Evolutionary conservation across 768 basidiomycete species (phyloP), one percentile per base, ranked within the genome.

Genomic region (Tephrocybe sp.): DNA sequence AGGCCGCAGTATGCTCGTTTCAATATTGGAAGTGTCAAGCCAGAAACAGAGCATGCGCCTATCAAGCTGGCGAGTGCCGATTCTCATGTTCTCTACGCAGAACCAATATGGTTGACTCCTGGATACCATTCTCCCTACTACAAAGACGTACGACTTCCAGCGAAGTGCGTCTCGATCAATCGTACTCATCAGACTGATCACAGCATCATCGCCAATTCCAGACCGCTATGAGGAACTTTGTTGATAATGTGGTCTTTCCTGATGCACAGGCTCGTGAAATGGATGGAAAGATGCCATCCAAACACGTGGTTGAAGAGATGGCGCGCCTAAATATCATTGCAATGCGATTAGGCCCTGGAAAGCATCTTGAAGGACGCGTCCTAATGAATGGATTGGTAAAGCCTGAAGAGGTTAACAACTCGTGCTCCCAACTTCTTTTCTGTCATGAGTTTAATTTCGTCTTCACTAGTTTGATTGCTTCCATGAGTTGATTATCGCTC

Each of bases 281-380:
- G 52, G 86, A 87, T 57, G 91, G 92, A 24, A 92, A 94, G 68
- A 73, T 83, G 22, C 85, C 90, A 2, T 83, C 82, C 34, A 78
- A 83, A 61, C 63, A 71, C 36, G 84, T 94, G 18, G 74, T 91
- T 49, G 78, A 89, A 55, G 80, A 82, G 63, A 86, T 94, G 86
- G 72, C 70, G 42, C 67, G 61, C 49, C 54, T 63, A 27, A 64
- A 63, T 41, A 42, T 66, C 22, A 55, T 69, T 40, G 86, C 87
- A 4, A 93, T 95, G 92, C 78, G 90, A 18, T 64, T 92, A 51
- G 93, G 93, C 28, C 92, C 93, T 0, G 91, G 89, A 28, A 85
- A 87, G 60, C 92, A 94, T 59, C 69, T 95, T 35, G 77, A 89
- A 58, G 92, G 92, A 1, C 74, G 78, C n/a, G 77, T 70, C 6